A percentile compares a stretch with the other conserved stretches of the same genome.
Evolutionary conservation across 2,329 filamentous ascomycete species (phyloP).

Genomic region (Talaromyces sp.): DNA sequence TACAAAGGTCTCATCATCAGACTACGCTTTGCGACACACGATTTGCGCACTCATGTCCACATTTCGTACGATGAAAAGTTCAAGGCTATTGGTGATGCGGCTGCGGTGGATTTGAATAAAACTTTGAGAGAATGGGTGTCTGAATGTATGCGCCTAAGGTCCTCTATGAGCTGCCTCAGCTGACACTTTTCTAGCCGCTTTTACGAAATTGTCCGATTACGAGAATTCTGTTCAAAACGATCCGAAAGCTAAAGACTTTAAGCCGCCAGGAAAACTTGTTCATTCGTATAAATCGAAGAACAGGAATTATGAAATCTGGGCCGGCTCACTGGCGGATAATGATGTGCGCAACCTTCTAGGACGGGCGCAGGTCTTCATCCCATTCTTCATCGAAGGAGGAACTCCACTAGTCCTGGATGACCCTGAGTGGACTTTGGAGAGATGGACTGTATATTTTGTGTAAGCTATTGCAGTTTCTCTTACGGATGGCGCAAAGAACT

Average conservation of each 20-base stretch:
- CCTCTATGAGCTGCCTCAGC: not conserved
- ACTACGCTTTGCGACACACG: slow-evolving; percentile 66
- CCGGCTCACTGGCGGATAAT: slow-evolving; percentile 68
- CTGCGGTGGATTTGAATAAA: slow-evolving; percentile 67
- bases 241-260: slow-evolving; percentile 50
- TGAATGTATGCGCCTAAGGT: slow-evolving; percentile 51
- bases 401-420: slow-evolving; percentile 70
- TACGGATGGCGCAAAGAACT: slow-evolving; percentile 15
- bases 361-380: slow-evolving; percentile 78
- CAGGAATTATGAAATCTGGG: slow-evolving; percentile 80
- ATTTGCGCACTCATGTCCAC: slow-evolving; percentile 75
- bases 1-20: slow-evolving; percentile 79
- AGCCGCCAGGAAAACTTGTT: slow-evolving; percentile 73
- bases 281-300: slow-evolving; percentile 62
- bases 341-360: slow-evolving; percentile 69
- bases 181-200: slow-evolving; percentile 56
- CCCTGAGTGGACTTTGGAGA: slow-evolving; percentile 68
- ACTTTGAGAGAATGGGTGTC: slow-evolving; percentile 67
- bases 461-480: slow-evolving; percentile 43
- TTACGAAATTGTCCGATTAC: slow-evolving; percentile 62
- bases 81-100: slow-evolving; percentile 64
- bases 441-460: slow-evolving; percentile 91
- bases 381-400: slow-evolving; percentile 92
- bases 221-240: slow-evolving; percentile 56
- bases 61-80: slow-evolving; percentile 72